A percentile compares a stretch with the other conserved stretches of the same genome.
These are phyloP conservation scores for Euphrasia confusa DNA, from an alignment of 257 asterid genomes.

Conservation along the genomic window DNA sequence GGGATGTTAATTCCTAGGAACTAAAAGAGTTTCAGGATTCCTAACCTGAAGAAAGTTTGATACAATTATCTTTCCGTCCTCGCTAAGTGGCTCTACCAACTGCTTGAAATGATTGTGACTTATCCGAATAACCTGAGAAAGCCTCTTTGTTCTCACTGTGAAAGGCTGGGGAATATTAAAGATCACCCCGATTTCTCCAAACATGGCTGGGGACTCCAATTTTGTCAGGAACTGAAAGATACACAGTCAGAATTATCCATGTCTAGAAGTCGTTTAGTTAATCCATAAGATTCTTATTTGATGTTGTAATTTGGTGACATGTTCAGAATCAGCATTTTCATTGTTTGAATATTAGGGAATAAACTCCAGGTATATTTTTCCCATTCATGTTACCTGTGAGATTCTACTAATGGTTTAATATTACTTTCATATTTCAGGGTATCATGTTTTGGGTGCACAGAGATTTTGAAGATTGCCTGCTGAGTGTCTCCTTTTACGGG, in stretches of 20 bases:
- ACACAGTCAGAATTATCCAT: slow-evolving; percentile 18
- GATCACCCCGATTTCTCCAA: slow-evolving; percentile 90
- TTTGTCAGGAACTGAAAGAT: slow-evolving; percentile 56
- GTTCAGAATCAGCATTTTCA: slow-evolving; percentile 6
- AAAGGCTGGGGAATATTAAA: slow-evolving; percentile 84
- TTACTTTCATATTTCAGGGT: slow-evolving; percentile 13
- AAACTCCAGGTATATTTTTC: slow-evolving; percentile 2
- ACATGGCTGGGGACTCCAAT: slow-evolving; percentile 54
- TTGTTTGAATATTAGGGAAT: background rate
- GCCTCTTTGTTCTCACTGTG: slow-evolving; percentile 85
- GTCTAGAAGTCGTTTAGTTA: slow-evolving; percentile 1
- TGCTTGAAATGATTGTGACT: slow-evolving; percentile 94
- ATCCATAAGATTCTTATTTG: slow-evolving; percentile 8
- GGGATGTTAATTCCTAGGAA: background rate
- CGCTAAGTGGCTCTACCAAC: slow-evolving; percentile 54
- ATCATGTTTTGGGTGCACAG: background rate
- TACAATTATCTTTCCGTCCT: slow-evolving; percentile 61
- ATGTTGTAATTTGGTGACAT: background rate
- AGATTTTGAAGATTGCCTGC: slow-evolving; percentile 19
- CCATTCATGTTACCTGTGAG: background rate
- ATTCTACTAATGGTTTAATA: slow-evolving; percentile 7
- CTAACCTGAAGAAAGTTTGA: slow-evolving; percentile 79
- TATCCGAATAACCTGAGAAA: slow-evolving; percentile 84
- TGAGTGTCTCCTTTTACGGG: slow-evolving; percentile 10
- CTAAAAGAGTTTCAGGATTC: slow-evolving; percentile 12